phyloP scores from a whole-genome alignment of 345 rosid species.

The Hypericum perforatum region DNA sequence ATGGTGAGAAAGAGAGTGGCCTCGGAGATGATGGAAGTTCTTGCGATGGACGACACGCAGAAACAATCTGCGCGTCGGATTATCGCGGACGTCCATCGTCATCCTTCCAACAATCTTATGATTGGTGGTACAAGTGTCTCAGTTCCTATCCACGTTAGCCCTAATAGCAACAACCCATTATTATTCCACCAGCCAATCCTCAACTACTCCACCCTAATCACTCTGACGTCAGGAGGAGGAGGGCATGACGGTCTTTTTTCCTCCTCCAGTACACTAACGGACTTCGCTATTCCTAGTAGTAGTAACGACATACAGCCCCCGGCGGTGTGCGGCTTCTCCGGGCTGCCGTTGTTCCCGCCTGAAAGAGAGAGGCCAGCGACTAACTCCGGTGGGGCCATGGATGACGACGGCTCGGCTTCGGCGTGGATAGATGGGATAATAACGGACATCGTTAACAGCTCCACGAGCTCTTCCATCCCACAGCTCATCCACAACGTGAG shows the following conservation, averaged over 20 bases:
- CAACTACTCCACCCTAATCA: conserved; percentile 54
- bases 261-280: conserved; percentile 20
- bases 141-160: too few relatives aligned
- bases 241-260: conserved; percentile 22
- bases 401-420: conserved; percentile 37
- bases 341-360: conserved; percentile 80
- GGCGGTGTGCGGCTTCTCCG: conserved; percentile 85
- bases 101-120: too few relatives aligned
- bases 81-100: too few relatives aligned
- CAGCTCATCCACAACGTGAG: conserved; percentile 93
- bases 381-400: conserved; percentile 6
- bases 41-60: not conserved
- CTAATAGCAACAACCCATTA: conserved; percentile 9
- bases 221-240: conserved; percentile 45
- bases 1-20: conserved; percentile 83
- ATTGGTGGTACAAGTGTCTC: too few relatives aligned
- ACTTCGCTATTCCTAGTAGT: conserved; percentile 10
- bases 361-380: conserved; percentile 15
- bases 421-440: conserved; percentile 87
- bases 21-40: conserved; percentile 52
- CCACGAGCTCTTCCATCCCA: conserved; percentile 75
- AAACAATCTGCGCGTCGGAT: too few relatives aligned
- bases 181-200: conserved; percentile 15
- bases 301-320: conserved; percentile 24
- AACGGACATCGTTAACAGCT: conserved; percentile 67